Percentiles rank a stretch among this genome's conserved stretches.
Evolutionary conservation across 352 stramenopile species (phyloP).

Genomic region (Globisporangium parvum): DNA sequence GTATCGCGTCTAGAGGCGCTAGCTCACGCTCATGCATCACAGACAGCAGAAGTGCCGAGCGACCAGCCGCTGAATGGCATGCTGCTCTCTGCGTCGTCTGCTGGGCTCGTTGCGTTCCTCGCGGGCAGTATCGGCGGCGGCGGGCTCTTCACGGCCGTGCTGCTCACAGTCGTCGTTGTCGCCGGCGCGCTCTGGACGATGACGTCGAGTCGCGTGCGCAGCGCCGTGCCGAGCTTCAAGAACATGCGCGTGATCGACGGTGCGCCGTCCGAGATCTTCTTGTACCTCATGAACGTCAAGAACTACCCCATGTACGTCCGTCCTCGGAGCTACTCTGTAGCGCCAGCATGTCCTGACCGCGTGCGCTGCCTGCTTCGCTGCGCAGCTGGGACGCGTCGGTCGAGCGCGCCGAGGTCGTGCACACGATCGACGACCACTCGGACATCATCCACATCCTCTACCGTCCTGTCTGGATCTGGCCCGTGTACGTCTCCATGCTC

Average conservation of each 20-base stretch:
- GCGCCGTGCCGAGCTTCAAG: slow-evolving; percentile 61
- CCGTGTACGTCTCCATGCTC: slow-evolving; percentile 31
- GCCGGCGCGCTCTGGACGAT: slow-evolving; percentile 48
- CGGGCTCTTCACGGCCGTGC: slow-evolving; percentile 35
- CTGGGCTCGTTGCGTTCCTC: slow-evolving; percentile 53
- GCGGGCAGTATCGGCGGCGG: slow-evolving; percentile 61
- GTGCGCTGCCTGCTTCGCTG: too few species aligned
- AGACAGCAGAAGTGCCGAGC: slow-evolving; percentile 1
- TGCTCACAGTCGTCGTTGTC: slow-evolving; percentile 44
- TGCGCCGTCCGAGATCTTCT: slow-evolving; percentile 58
- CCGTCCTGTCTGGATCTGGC: slow-evolving; percentile 71
- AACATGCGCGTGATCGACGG: slow-evolving; percentile 57
- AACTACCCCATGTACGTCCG: slow-evolving; percentile 41
- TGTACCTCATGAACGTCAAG: slow-evolving; percentile 72
- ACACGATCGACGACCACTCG: slow-evolving; percentile 74
- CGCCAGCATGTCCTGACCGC: too few species aligned
- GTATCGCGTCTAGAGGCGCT: background rate
- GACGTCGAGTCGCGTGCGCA: slow-evolving; percentile 28
- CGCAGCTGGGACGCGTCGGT: slow-evolving; percentile 60
- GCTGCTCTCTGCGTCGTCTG: slow-evolving; percentile 46
- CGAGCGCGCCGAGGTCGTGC: slow-evolving; percentile 52
- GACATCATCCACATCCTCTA: slow-evolving; percentile 81
- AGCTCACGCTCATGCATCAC: too few species aligned
- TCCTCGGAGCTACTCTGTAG: too few species aligned
- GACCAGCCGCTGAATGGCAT: slow-evolving; percentile 53